These are phyloP conservation scores for Vigna unguiculata DNA, from an alignment of 306 rosid genomes.

Conservation along the genomic window DNA sequence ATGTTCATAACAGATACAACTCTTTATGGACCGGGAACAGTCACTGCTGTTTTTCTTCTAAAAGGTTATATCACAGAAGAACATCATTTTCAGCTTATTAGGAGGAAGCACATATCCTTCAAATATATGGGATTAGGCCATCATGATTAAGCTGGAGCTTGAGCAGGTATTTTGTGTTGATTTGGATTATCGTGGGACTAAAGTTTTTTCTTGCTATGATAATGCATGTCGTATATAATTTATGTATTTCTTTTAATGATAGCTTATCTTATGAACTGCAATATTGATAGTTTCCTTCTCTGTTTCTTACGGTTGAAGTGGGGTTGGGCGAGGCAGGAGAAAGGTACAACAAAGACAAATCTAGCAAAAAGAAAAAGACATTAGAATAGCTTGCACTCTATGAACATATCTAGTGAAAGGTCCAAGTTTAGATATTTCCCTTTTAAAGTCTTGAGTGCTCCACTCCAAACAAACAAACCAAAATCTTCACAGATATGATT, in stretches of 20 bases:
- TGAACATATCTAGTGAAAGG: constrained; percentile 1
- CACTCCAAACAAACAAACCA: not conserved
- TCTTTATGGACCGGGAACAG: not conserved
- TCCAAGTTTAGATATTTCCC: not conserved
- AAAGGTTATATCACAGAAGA: not conserved
- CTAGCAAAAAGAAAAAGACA: not conserved
- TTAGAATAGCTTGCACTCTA: not conserved
- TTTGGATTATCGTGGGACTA: not conserved
- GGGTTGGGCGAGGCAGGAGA: too few species aligned
- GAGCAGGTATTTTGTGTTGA: constrained; percentile 7
- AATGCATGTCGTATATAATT: not conserved
- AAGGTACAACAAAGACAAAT: not conserved
- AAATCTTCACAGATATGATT: not conserved
- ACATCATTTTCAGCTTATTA: not conserved
- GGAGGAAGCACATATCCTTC: not conserved
- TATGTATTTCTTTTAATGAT: not conserved
- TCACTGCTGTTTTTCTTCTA: constrained; percentile 3
- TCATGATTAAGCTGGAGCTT: not conserved
- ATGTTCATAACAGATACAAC: not conserved
- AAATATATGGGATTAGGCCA: not conserved
- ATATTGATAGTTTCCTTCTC: not conserved
- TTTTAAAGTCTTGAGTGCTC: not conserved
- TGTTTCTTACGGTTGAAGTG: not conserved
- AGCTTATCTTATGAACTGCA: not conserved
- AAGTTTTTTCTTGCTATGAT: not conserved